Evolutionary conservation across 805 yeast species (phyloP).

Genomic region (Metschnikowia proteae): DNA sequence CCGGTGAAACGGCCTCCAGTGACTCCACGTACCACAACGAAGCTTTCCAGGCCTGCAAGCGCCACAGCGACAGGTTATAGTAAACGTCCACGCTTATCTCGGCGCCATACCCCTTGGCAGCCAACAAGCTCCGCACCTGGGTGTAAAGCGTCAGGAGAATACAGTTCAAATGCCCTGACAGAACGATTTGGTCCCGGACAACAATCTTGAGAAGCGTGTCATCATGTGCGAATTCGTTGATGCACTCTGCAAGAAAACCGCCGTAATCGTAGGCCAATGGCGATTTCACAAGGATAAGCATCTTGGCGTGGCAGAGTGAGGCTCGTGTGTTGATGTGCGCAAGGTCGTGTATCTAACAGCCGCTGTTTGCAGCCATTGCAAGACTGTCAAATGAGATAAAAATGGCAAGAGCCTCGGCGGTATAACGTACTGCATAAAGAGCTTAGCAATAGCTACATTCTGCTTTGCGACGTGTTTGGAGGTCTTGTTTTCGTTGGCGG

Average conservation of each 20-base stretch:
- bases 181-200: conserved; percentile 19
- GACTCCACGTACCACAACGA: not conserved
- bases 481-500: no score
- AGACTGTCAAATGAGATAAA: no score
- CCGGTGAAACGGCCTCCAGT: not conserved
- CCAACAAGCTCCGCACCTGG: conserved; percentile 9
- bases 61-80: conserved; percentile 1
- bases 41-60: not conserved
- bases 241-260: conserved; percentile 7
- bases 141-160: conserved; percentile 30
- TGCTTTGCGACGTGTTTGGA: no score
- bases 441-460: no score
- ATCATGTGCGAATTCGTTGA: conserved; percentile 2
- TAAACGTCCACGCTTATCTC: not conserved
- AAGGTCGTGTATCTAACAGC: conserved; percentile 1
- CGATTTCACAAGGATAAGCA: conserved; percentile 1
- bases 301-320: not conserved
- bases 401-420: not conserved
- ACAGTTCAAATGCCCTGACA: conserved; percentile 24
- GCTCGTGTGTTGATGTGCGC: not conserved
- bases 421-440: not conserved
- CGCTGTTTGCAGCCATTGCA: conserved; percentile 1
- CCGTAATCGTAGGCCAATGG: conserved; percentile 9
- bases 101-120: not conserved
- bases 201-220: conserved; percentile 22